Percentiles rank a stretch among this genome's conserved stretches.
Evolutionary conservation across 306 rosid genomes (phyloP).

Genomic region (Pyrus betulifolia): DNA sequence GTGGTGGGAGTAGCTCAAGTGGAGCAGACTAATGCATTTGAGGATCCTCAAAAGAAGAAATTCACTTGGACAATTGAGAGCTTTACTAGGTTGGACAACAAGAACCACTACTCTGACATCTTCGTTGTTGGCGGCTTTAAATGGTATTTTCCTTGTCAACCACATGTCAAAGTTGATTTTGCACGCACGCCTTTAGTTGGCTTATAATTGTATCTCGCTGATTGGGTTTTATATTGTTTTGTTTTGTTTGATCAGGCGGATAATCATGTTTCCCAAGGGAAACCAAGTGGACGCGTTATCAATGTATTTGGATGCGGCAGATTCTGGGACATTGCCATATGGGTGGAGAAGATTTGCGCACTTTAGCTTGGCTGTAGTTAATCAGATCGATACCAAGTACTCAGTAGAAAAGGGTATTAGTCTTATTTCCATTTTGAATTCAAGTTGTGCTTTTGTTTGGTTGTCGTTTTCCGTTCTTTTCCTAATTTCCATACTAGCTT

Average conservation of each 20-base stretch:
- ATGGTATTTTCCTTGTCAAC: constrained; percentile 28
- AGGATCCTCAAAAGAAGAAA: constrained; percentile 41
- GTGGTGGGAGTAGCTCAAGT: constrained; percentile 25
- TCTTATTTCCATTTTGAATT: neutral
- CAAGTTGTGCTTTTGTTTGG: neutral
- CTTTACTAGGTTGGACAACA: constrained; percentile 43
- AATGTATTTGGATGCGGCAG: constrained; percentile 51
- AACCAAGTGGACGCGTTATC: constrained; percentile 66
- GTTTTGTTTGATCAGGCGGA: constrained; percentile 41
- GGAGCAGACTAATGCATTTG: constrained; percentile 37
- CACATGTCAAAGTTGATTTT: too few species aligned
- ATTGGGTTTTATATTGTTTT: constrained; percentile 5
- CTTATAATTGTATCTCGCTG: neutral
- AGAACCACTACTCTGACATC: constrained; percentile 45
- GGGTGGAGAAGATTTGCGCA: constrained; percentile 41
- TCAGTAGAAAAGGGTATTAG: constrained; percentile 64
- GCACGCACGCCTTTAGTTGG: neutral
- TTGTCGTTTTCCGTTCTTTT: too few species aligned
- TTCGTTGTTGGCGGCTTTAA: constrained; percentile 44
- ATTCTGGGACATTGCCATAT: constrained; percentile 37
- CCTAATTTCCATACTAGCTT: too few species aligned
- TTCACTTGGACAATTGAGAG: constrained; percentile 61
- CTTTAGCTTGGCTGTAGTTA: constrained; percentile 62
- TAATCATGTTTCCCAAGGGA: constrained; percentile 68
- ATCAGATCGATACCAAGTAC: constrained; percentile 57